These are phyloP conservation scores for Limnomonas spitsbergensis DNA, from an alignment of 139 green algal genomes.

Conservation along the genomic window DNA sequence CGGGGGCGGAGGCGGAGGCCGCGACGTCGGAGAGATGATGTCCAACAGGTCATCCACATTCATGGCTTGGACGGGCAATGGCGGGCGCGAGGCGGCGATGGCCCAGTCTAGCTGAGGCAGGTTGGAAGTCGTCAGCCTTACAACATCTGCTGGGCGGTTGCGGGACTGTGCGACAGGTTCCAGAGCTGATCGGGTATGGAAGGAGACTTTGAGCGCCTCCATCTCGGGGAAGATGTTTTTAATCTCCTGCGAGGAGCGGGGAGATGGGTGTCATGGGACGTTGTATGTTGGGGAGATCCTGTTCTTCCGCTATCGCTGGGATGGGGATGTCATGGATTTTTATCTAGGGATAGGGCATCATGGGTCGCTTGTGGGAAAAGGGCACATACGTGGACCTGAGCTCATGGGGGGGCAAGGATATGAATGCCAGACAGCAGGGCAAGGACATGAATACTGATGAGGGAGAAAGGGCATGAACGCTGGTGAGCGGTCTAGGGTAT, in stretches of 20 bases:
- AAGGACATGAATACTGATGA: no score
- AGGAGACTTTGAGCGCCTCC: constrained; percentile 57
- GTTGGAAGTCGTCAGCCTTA: constrained; percentile 51
- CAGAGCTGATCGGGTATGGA: constrained; percentile 31
- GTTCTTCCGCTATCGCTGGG: not conserved
- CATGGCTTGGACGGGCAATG: not conserved
- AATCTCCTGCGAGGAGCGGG: not conserved
- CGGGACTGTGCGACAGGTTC: constrained; percentile 25
- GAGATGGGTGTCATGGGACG: not conserved
- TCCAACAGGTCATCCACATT: constrained; percentile 42
- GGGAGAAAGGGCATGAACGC: no score
- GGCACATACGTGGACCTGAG: not conserved
- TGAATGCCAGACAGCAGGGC: no score
- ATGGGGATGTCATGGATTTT: not conserved
- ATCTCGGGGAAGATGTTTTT: constrained; percentile 49
- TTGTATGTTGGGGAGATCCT: not conserved
- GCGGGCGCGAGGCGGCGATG: not conserved
- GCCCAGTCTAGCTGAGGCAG: constrained; percentile 67
- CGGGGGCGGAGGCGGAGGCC: not conserved
- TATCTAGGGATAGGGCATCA: not conserved
- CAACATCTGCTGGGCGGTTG: constrained; percentile 40
- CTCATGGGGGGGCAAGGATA: not conserved
- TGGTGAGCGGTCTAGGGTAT: no score
- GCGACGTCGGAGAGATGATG: constrained; percentile 12
- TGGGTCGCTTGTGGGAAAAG: not conserved